A percentile compares a stretch with the other conserved stretches of the same genome.
Evolutionary conservation across 768 basidiomycete species (phyloP).

Genomic region (Serendipita sp.): DNA sequence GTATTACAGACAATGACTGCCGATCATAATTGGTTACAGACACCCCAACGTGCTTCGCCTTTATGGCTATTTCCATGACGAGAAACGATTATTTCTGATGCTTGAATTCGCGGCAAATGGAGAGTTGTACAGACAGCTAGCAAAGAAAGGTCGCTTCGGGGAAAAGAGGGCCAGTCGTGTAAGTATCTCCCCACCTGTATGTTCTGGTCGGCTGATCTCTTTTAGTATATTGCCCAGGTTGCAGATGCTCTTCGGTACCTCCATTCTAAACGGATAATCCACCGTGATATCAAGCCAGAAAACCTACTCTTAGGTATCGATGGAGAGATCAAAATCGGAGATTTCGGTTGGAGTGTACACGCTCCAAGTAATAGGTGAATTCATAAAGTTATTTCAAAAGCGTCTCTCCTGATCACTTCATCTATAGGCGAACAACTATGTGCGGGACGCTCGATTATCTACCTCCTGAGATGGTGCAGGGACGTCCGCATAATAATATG

Average conservation of each 20-base stretch:
- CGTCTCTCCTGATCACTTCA: neutral
- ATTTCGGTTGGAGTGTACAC: slow-evolving; percentile 98
- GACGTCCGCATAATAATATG: slow-evolving; percentile 25
- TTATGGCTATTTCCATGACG: slow-evolving; percentile 27
- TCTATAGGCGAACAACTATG: slow-evolving; percentile 24
- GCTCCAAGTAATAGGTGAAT: slow-evolving; percentile 63
- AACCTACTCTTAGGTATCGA: slow-evolving; percentile 30
- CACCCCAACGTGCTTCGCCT: slow-evolving; percentile 26
- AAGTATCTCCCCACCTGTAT: slow-evolving; percentile 7
- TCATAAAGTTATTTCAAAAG: neutral
- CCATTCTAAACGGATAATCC: slow-evolving; percentile 32
- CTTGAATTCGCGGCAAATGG: slow-evolving; percentile 26
- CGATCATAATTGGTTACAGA: slow-evolving; percentile 11
- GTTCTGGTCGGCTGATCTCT: no score
- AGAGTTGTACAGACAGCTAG: slow-evolving; percentile 26
- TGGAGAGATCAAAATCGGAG: slow-evolving; percentile 30
- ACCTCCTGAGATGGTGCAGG: slow-evolving; percentile 34
- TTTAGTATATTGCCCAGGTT: slow-evolving; percentile 32
- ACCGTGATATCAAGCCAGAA: slow-evolving; percentile 37
- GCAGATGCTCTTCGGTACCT: slow-evolving; percentile 30
- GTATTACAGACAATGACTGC: neutral
- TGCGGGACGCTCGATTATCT: slow-evolving; percentile 34
- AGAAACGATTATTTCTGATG: slow-evolving; percentile 25
- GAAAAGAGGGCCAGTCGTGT: slow-evolving; percentile 23
- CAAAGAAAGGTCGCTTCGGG: slow-evolving; percentile 21